Percentiles rank a stretch among this genome's conserved stretches.
Conservation (phyloP, 257 asterid genomes). For the Misopates orontium region DNA sequence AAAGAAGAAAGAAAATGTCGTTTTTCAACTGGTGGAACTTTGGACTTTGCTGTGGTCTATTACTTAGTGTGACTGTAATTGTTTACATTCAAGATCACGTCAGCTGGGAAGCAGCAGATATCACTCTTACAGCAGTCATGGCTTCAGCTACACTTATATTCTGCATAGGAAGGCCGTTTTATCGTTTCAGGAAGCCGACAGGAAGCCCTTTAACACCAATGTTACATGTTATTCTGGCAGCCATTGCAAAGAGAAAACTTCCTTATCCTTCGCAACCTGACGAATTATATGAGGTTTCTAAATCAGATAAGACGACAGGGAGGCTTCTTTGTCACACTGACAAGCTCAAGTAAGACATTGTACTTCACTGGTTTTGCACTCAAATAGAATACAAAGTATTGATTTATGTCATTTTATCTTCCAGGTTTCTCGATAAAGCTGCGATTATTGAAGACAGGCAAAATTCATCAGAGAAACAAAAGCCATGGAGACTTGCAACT, state of each 20-base stretch:
- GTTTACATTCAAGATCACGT: constrained; percentile 67
- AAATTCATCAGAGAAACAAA: constrained; percentile 26
- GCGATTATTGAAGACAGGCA: constrained; percentile 55
- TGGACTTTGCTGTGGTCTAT: constrained; percentile 71
- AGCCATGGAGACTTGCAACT: constrained; percentile 62
- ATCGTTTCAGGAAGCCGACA: constrained; percentile 51
- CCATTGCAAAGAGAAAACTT: constrained; percentile 59
- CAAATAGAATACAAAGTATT: background rate
- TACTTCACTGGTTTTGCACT: background rate
- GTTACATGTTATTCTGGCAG: constrained; percentile 67
- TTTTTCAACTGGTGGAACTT: constrained; percentile 95
- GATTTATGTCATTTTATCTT: background rate
- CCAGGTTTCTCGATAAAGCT: constrained; percentile 86
- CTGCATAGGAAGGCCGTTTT: constrained; percentile 57
- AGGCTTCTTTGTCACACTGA: constrained; percentile 67
- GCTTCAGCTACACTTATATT: constrained; percentile 42
- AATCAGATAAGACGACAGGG: constrained; percentile 30
- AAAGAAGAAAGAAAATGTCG: constrained; percentile 67
- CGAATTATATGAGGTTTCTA: constrained; percentile 56
- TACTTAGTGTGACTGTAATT: constrained; percentile 64
- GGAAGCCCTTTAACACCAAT: constrained; percentile 87
- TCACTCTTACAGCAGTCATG: constrained; percentile 62
- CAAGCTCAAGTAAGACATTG: constrained; percentile 50
- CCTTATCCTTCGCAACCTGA: constrained; percentile 43
- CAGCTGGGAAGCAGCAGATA: constrained; percentile 76